Base-by-base conservation (phyloP, 768 basidiomycete species). In the Mycena latifolia region DNA sequence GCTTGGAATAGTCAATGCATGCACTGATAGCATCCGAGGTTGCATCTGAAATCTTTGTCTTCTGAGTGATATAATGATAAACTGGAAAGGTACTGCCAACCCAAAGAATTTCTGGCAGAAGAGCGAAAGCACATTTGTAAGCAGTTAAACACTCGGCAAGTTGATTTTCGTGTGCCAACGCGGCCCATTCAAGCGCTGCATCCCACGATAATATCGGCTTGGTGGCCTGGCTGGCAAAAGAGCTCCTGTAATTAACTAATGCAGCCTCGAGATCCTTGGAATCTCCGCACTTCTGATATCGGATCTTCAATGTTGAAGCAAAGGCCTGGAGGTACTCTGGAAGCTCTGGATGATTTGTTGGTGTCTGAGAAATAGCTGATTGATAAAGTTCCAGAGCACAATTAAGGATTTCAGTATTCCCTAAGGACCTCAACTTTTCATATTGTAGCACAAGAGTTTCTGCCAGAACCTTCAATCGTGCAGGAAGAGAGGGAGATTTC, bases 91-190 rank as follows among this genome's bases (percentile, higher is more conserved):
- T 9, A 15, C 29, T 50, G 2, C 58, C 58, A 10, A 60, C 41
- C 58, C 58, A 60, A 6, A 60, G 48, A 5, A 60, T 39, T 1
- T 60, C 33, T 2, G 58, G 58, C 14, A 60, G 24, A 17, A 60
- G 31, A 0, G 14, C 1, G 20, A 60, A 60, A 20, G 48, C 58
- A 2, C 1, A 5, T 5, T 22, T 20, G 17, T 60, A 60, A 2
- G 58, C 58, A 0, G 17, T 27, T 9, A 39, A 9, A 5, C 25
- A 12, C 8, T 60, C 31, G 3, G 31, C 2, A 15, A 20, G 37
- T 3, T 18, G 18, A 17, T 60, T 18, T n/a, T 28, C 10, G 0
- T 51, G 8, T 0, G 48, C 46, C 1, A 51, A 18, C 25, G 22
- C 2, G 20, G 58, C 58, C 35, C 37, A 60, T 35, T 41, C 25